These are phyloP conservation scores for Candida nonsorbophila DNA, from an alignment of 805 yeast species.

Conservation along the genomic window DNA sequence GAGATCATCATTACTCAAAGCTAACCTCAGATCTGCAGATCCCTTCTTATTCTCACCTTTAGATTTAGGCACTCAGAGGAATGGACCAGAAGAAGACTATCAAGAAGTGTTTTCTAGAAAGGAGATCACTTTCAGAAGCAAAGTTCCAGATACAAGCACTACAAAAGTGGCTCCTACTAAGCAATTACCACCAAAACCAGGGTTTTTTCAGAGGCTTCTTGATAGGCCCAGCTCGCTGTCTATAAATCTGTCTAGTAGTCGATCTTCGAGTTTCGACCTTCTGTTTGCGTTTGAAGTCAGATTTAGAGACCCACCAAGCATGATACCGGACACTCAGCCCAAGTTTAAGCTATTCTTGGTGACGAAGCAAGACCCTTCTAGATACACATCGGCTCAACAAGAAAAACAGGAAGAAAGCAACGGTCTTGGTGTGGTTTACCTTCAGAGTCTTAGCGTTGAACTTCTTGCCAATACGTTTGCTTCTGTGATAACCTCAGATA, in stretches of 20 bases:
- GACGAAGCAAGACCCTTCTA: constrained; percentile 21
- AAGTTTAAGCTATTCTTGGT: constrained; percentile 28
- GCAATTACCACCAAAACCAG: constrained; percentile 17
- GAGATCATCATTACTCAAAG: constrained; percentile 42
- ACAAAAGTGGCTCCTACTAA: constrained; percentile 18
- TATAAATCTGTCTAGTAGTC: constrained; percentile 3
- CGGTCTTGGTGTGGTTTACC: constrained; percentile 41
- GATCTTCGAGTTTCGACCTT: constrained; percentile 22
- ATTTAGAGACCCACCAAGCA: constrained; percentile 40
- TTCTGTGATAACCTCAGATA: constrained; percentile 21
- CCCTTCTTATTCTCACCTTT: constrained; percentile 54
- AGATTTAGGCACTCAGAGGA: constrained; percentile 23
- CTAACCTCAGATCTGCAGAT: constrained; percentile 40
- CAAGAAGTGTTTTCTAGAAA: constrained; percentile 42
- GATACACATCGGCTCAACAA: constrained; percentile 22
- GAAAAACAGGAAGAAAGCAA: constrained; percentile 37
- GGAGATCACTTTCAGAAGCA: constrained; percentile 29
- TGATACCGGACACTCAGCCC: constrained; percentile 40
- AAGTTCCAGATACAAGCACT: constrained; percentile 42
- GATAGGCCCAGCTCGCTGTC: constrained; percentile 10
- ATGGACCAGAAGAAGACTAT: constrained; percentile 21
- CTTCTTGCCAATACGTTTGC: constrained; percentile 21
- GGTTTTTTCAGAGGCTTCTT: constrained; percentile 25
- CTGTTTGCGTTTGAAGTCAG: constrained; percentile 44
- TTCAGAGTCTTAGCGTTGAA: constrained; percentile 34